Base-by-base conservation (phyloP, 78 protist genomes). In the Mantamonas sphyraenae region DNA sequence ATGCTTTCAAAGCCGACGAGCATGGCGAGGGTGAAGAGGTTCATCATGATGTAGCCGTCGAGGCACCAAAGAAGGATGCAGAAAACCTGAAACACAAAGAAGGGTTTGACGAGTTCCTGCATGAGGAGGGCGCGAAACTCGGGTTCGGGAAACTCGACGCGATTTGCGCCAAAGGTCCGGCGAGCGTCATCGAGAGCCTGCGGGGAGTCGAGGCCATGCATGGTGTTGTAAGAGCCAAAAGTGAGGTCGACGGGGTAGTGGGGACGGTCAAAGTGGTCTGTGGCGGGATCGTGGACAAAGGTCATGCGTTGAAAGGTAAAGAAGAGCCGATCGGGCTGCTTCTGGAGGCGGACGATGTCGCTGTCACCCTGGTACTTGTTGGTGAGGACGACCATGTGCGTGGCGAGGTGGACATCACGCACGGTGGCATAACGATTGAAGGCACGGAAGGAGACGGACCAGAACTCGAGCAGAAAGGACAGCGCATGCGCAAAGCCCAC, bases 41-140 rank as follows among this genome's bases (percentile, higher is more conserved):
- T 79, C 73, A 64, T 92, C 80, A 81, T 71, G 80, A 82, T 74
- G 74, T 90, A 90, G 16, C 93, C 99, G 69, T 96, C 99, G 43
- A 96, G 71, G 51, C 62, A 28, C 98, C 97, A 97, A 10, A 97
- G 90, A 1, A 63, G 28, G n/a, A 92, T 94, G 74, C 98, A 96
- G 72, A 93, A 75, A 39, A 95, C 65, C 78, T 85, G 89, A 55
- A 97, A 98, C 7, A 98, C 93, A 67, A 98, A 98, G 90, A 98
- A 95, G 20, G 99, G 99, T 14, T 97, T 96, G 2, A 89, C 19
- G 17, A 90, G 88, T 43, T 97, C 99, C 70, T 98, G 97, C 34
- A 30, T 37, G 66, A 78, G 82, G 33, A 97, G 84, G 59, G 82
- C 90, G 33, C 38, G 0, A 64, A 97, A 96, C 10, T 85, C 5